Base-by-base conservation (phyloP, 1,139 yeast species). In the Pichia sorboxylosa region DNA sequence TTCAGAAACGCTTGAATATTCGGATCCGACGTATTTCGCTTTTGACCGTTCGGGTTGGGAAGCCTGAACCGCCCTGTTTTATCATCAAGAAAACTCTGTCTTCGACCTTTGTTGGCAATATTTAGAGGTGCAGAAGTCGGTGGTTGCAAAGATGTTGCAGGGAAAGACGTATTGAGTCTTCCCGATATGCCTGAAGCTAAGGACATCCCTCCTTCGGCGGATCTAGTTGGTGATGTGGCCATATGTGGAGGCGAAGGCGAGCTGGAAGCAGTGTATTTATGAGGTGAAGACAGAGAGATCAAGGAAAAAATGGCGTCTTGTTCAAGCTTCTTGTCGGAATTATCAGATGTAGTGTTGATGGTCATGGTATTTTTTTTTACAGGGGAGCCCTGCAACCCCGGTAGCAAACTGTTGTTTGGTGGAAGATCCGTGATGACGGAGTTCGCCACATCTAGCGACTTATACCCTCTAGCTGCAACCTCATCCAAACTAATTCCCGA, bases 221-320 rank as follows among this genome's bases (percentile, higher is more conserved):
- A n/a, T n/a, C n/a, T 26, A 11, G 33, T 30, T 16, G 38, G 39
- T 5, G 41, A 35, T 11, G 21, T 32, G 13, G 30, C 11, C 13
- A 32, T 23, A 11, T 26, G 30, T 14, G 44, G 41, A 2, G 54
- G 48, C 4, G 51, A 46, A 7, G 49, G 44, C 3, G 51, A 44
- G 4, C 42, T 31, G 6, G 52, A 46, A 3, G 37, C 26, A 1
- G 36, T 40, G 34, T 47, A 45, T 34, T 52, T 54, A 8, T 45
- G 46, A 5, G 59, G 59, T 1, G 59, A 54, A 1, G 59, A 51
- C 13, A 55, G 37, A 15, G 57, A 49, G 34, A 55, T 54, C 20
- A 55, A 39, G 11, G 59, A 53, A 41, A 54, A 42, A n/a, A 54
- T 45, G 10, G 59, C 59, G 27, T 54, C 58, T 29, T 52, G 52